These are phyloP conservation scores for Austropuccinia psidii DNA, from an alignment of 1,284 basidiomycete species.

Conservation along the genomic window DNA sequence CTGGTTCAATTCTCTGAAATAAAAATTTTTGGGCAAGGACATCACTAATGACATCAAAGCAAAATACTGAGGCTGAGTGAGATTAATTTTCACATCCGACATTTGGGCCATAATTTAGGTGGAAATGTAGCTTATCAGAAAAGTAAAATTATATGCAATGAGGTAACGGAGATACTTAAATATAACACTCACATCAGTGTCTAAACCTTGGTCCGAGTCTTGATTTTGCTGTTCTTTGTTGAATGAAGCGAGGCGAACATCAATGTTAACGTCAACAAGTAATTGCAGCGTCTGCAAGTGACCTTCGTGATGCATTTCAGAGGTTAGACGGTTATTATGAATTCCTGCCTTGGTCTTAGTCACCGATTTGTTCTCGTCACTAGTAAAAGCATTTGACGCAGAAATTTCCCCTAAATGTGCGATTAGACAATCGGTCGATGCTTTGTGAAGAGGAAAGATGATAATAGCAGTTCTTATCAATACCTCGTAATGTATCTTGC, in stretches of 20 bases:
- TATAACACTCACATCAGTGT: too few species aligned
- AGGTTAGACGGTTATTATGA: conserved; percentile 74
- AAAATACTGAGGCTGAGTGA: conserved; percentile 85
- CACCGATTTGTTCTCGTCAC: conserved; percentile 52
- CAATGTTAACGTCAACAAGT: conserved; percentile 82
- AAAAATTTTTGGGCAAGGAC: conserved; percentile 64
- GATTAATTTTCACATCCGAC: conserved; percentile 78
- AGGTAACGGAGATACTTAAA: too few species aligned
- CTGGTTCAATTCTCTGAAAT: conserved; percentile 43
- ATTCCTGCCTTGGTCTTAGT: conserved; percentile 67
- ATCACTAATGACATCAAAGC: conserved; percentile 65
- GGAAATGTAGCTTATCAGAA: too few species aligned
- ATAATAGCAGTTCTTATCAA: conserved; percentile 88
- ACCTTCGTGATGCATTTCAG: conserved; percentile 55
- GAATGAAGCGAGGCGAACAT: conserved; percentile 63
- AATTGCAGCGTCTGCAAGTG: conserved; percentile 62
- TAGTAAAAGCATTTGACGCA: conserved; percentile 69
- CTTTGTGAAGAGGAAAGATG: conserved; percentile 70
- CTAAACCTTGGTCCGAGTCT: too few species aligned
- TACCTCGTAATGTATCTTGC: conserved; percentile 80
- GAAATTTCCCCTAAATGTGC: conserved; percentile 83
- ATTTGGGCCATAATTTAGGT: conserved; percentile 70
- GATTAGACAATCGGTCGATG: conserved; percentile 63
- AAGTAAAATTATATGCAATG: too few species aligned
- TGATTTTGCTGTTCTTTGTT: too few species aligned